Evolutionary conservation across 2,329 filamentous ascomycete genomes (phyloP).

Genomic region (Pseudogymnoascus sp.): DNA sequence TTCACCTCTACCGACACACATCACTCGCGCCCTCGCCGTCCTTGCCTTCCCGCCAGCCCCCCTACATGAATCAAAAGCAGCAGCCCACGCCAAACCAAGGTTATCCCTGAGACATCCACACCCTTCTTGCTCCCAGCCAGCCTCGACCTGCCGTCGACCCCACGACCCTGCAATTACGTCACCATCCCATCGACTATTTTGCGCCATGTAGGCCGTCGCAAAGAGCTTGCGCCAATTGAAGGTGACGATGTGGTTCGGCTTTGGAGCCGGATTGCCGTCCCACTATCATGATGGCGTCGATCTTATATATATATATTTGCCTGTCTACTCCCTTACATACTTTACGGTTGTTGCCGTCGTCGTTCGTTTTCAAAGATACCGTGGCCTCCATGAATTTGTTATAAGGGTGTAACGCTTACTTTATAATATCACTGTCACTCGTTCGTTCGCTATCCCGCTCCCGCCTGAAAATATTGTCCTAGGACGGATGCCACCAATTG

Average conservation of each 20-base stretch:
- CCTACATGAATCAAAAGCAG: constrained; percentile 1
- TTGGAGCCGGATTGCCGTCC: neutral
- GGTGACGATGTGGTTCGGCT: neutral
- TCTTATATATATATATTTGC: neutral
- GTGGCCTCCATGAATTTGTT: neutral
- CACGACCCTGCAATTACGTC: constrained; percentile 9
- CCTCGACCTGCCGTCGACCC: constrained; percentile 2
- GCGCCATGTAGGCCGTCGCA: neutral
- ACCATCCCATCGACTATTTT: neutral
- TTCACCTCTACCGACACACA: neutral
- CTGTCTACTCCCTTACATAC: neutral
- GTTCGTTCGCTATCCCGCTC: neutral
- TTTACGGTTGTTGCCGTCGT: neutral
- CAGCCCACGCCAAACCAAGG: neutral
- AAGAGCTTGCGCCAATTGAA: neutral
- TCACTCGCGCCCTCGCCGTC: neutral
- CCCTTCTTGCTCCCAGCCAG: constrained; percentile 6
- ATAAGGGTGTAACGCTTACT: neutral
- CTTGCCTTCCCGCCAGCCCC: constrained; percentile 7
- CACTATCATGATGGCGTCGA: neutral
- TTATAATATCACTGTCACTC: neutral
- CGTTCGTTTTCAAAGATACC: constrained; percentile 10
- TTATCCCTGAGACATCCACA: constrained; percentile 6
- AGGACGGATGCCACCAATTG: constrained; percentile 1
- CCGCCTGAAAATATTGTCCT: neutral